Conservation (phyloP, 139 green algal species). For the Chlorella sp. region DNA sequence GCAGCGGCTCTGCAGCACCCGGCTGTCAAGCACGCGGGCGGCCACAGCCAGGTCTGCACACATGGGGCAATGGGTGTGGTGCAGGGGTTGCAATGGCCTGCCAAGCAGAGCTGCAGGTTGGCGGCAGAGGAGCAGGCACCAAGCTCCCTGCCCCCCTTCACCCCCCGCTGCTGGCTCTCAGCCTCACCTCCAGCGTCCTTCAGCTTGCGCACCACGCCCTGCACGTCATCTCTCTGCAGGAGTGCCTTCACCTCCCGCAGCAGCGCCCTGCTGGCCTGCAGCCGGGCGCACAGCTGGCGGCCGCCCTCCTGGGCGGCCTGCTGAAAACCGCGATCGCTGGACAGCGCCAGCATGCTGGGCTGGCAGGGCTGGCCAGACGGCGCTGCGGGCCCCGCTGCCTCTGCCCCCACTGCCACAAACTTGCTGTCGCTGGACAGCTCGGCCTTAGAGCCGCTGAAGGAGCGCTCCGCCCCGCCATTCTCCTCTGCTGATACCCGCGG, state of each 20-base stretch:
- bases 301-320: not conserved
- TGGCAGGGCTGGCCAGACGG: too few species aligned
- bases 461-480: not conserved
- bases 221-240: not conserved
- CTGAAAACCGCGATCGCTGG: conserved; percentile 17
- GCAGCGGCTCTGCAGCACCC: not conserved
- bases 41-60: conserved; percentile 5
- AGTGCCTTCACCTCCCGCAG: not conserved
- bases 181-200: not conserved
- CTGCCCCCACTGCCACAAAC: not conserved
- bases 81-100: too few species aligned
- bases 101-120: not conserved
- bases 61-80: too few species aligned
- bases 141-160: not conserved
- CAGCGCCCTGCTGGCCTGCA: not conserved
- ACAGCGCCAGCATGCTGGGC: not conserved
- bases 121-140: not conserved
- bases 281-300: not conserved
- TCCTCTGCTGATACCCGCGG: conserved; percentile 8
- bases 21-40: not conserved
- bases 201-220: not conserved
- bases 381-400: too few species aligned
- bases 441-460: not conserved
- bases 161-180: too few species aligned
- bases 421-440: not conserved